These are phyloP conservation scores for Penicillium odoratum DNA, from an alignment of 495 filamentous ascomycete species.

Conservation along the genomic window DNA sequence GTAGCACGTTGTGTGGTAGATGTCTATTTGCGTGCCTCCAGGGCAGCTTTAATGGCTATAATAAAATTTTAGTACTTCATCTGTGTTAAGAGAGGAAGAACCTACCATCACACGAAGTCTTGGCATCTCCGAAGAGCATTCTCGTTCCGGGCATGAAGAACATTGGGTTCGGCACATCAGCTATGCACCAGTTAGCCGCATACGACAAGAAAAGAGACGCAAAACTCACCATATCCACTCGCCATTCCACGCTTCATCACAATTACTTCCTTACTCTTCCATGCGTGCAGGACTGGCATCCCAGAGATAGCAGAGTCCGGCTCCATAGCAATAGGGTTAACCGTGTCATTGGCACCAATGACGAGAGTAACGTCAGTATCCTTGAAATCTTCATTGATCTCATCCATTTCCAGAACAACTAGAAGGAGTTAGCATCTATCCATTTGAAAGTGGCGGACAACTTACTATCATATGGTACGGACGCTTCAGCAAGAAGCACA, in stretches of 20 bases:
- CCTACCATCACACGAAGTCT: conserved; percentile 70
- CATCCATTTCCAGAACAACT: conserved; percentile 83
- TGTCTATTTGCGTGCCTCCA: conserved; percentile 41
- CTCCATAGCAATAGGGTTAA: conserved; percentile 81
- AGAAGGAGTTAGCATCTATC: conserved; percentile 13
- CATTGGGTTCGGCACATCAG: conserved; percentile 85
- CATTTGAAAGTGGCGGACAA: conserved; percentile 1
- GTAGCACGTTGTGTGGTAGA: not conserved
- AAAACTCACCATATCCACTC: conserved; percentile 68
- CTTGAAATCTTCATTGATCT: conserved; percentile 84
- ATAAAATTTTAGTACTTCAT: not conserved
- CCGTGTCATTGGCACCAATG: conserved; percentile 83
- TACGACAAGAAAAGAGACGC: too few species aligned
- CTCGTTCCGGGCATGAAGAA: conserved; percentile 81
- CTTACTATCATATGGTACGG: conserved; percentile 74
- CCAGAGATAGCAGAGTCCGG: conserved; percentile 76
- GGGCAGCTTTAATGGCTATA: conserved; percentile 42
- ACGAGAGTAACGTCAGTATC: conserved; percentile 83
- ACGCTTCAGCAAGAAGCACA: conserved; percentile 77
- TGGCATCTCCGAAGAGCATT: conserved; percentile 86
- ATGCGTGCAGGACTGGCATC: conserved; percentile 83
- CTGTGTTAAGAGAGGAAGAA: not conserved
- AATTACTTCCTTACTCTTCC: conserved; percentile 87
- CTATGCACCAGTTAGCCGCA: conserved; percentile 29
- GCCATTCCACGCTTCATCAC: conserved; percentile 86